Base-by-base conservation (phyloP, 1,284 basidiomycete species). In the Malassezia restricta region DNA sequence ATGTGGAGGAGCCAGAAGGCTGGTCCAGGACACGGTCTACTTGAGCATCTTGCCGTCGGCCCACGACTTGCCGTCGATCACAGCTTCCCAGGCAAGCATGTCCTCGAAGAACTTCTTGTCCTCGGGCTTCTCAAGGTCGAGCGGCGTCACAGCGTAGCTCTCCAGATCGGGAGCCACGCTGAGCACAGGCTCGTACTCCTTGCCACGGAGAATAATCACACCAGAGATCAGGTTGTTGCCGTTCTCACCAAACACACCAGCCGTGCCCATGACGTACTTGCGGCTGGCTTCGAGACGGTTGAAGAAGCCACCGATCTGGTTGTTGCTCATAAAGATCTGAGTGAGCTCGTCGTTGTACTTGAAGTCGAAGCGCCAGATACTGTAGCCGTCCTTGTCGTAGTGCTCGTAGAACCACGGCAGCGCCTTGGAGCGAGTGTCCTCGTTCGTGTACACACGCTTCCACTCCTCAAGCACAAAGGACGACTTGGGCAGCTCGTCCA, bases 381-480 rank as follows among this genome's bases (percentile, higher is more conserved):
- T 92, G 83, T 84, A 96, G 43, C 91, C 91, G 62, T 85, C 62
- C 27, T 80, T 76, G 79, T 95, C 91, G 75, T 82, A 90, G 80
- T 89, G 88, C 69, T 59, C 52, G 37, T 64, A 59, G 51, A 67
- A 59, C 57, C 62, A 61, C 50, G 74, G 58, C 59, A 73, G 49
- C 44, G 67, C 63, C 59, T 58, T 60, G 12, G 54, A 50, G 54
- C 57, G 56, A 35, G 91, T 95, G 52, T 95, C 91, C 76, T 85
- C 84, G 84, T 96, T 96, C 66, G 89, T 94, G 80, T 96, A 96
- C 54, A 86, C 84, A 49, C 89, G 83, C 78, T 96, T 96, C 87
- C 87, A 94, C 77, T 95, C 90, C 76, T 96, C 91, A 54, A 96
- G 83, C 78, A 90, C 89, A 79, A 95, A 86, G 12, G 80, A 77